Evolutionary conservation across 2,329 filamentous ascomycete species (phyloP), one percentile per base, ranked within the genome.

Genomic region (Colletotrichum magnum): DNA sequence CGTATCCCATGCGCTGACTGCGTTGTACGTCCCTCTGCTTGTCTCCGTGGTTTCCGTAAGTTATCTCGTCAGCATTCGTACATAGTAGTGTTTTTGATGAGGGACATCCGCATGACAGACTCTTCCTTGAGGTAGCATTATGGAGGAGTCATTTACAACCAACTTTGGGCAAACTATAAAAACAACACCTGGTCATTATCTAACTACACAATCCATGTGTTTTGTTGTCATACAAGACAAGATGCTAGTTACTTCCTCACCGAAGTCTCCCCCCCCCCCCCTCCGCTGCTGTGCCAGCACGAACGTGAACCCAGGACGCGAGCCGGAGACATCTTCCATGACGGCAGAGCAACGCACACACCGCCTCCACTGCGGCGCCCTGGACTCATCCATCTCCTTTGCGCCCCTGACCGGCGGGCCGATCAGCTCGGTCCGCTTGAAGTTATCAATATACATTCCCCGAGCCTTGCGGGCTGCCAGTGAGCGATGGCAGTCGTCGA

Each of bases 341-440:
- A 92, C 84, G 57, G 87, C 84, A 52, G 88, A 85, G 76, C 91
- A 93, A 47, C 91, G 83, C 21, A 87, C 87, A 74, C 87, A 90
- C 48, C 84, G 80, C 61, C 86, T 80, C 79, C 83, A 84, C 48
- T 77, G 76, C 24, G 57, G 52, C 59, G 53, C 74, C 63, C 26
- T 9, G 79, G 79, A 59, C 80, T 79, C 80, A 87, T 90, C 76
- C 86, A 84, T 43, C 59, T 68, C 64, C 66, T 72, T 64, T 5
- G 28, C 56, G 50, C 48, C 18, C 18, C 36, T 21, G 45, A 28
- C 52, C 1, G 61, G 57, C 41, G 68, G 60, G 6, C 54, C 56
- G 36, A 59, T 51, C 26, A 92, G 84, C 75, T 90, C 85, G 36
- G 84, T 82, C n/a, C 86, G 84, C 70, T 87, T 88, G 78, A 91